These are phyloP conservation scores for Melanomma pulvis-pyrius DNA, from an alignment of 495 filamentous ascomycete genomes.

Conservation along the genomic window DNA sequence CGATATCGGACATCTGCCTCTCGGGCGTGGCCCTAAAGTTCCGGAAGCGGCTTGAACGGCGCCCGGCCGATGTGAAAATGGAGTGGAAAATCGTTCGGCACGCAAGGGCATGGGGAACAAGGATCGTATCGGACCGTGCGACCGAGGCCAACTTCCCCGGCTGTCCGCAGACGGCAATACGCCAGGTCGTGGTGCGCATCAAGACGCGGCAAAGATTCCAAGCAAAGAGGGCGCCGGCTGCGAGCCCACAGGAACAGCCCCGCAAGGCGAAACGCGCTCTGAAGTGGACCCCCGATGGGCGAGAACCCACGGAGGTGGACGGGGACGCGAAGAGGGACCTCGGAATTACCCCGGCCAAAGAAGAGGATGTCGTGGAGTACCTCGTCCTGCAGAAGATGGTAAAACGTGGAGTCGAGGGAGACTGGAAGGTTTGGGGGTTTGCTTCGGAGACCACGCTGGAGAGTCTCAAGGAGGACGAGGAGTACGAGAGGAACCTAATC, in stretches of 20 bases:
- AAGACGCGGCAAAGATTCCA: slow-evolving; percentile 60
- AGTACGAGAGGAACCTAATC: slow-evolving; percentile 7
- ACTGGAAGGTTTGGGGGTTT: slow-evolving; percentile 80
- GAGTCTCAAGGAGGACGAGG: slow-evolving; percentile 35
- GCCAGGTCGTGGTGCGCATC: slow-evolving; percentile 70
- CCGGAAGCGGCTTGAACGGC: background rate
- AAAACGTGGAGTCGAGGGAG: slow-evolving; percentile 57
- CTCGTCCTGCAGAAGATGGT: slow-evolving; percentile 71
- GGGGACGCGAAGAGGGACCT: slow-evolving; percentile 17
- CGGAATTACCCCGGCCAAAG: background rate
- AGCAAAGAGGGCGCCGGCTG: background rate
- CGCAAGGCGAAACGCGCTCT: background rate
- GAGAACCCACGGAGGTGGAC: slow-evolving; percentile 15
- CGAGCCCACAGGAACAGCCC: background rate
- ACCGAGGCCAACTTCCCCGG: slow-evolving; percentile 44
- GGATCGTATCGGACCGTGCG: background rate
- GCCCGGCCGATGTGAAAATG: slow-evolving; percentile 2
- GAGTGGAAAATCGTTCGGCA: background rate
- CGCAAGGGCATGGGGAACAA: background rate
- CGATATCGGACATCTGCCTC: background rate
- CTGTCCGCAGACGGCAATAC: slow-evolving; percentile 54
- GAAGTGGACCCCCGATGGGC: background rate
- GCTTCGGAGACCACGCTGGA: slow-evolving; percentile 61
- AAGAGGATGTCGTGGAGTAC: slow-evolving; percentile 72
- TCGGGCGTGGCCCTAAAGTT: slow-evolving; percentile 5